Evolutionary conservation across 305 asterid genomes (phyloP), one percentile per base, ranked within the genome.

Genomic region (Coffea humblotiana): DNA sequence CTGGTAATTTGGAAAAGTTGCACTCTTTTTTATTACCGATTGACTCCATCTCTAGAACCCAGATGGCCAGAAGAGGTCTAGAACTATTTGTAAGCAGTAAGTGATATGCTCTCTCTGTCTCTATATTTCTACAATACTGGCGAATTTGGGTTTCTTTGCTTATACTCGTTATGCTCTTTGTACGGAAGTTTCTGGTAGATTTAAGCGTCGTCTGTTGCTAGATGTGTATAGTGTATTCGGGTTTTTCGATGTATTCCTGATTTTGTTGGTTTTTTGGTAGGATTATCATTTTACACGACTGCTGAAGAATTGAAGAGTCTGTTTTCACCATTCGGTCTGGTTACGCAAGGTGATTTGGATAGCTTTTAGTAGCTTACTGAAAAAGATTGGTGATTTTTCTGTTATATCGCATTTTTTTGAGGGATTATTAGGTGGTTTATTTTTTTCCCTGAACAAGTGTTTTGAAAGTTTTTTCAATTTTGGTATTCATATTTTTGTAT

Each of bases 21-120:
- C 27, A 12, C 3, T 18, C 60, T 68, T 0, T 15, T 25, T 25
- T 69, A 68, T 51, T 18, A n/a, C 67, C 32, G 4, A 63, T 54
- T 29, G 32, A 79, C 40, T 10, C 29, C 23, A 8, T 19, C 60
- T 23, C 47, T 23, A 71, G 75, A 70, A 67, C 76, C 77, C 77
- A 29, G 76, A 92, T 94, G 97, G 86, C 92, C 74, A 87, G 82
- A 82, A 83, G 89, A 86, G 80, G 83, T 48, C 79, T 91, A 40
- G 93, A 90, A 83, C 86, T 94, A 29, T 94, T 94, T 77, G 89
- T 94, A 65, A 91, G 90, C 92, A 89, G 94, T 91, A 90, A 52
- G 86, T 82, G 7, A 14, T 63, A 37, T 19, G 5, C 47, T 29
- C 66, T 74, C 13, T 16, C 49, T 48, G 27, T 51, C 70, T 35